Conservation (phyloP, 805 yeast genomes). For the Myxozyma kluyveri region DNA sequence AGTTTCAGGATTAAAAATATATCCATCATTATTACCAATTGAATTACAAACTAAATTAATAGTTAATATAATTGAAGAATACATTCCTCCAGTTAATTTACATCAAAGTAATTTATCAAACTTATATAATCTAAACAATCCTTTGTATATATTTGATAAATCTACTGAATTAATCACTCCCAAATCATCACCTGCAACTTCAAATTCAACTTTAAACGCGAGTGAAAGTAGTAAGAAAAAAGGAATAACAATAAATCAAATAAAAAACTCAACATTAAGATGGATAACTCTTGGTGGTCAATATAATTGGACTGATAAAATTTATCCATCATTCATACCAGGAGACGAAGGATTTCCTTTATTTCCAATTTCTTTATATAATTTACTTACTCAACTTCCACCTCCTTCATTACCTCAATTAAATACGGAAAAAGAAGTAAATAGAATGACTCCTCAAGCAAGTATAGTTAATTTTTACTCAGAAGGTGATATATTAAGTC, state of each 20-base stretch:
- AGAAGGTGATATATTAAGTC: constrained; percentile 45
- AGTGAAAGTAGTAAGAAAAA: no score
- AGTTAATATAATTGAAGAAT: constrained; percentile 36
- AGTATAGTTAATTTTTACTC: constrained; percentile 46
- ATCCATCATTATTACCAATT: constrained; percentile 31
- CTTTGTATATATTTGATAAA: constrained; percentile 35
- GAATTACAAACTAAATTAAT: constrained; percentile 37
- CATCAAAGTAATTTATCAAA: constrained; percentile 42
- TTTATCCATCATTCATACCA: constrained; percentile 41
- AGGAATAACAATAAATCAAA: constrained; percentile 4
- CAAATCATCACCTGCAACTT: neutral
- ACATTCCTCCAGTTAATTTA: constrained; percentile 34
- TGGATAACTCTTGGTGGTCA: constrained; percentile 50
- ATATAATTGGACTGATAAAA: constrained; percentile 46
- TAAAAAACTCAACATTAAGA: constrained; percentile 36
- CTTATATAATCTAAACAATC: constrained; percentile 36
- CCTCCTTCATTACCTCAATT: neutral
- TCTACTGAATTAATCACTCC: constrained; percentile 11
- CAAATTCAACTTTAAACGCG: constrained; percentile 4
- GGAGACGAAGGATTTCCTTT: constrained; percentile 29
- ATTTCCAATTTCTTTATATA: constrained; percentile 27
- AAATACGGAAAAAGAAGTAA: neutral
- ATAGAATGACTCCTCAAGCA: constrained; percentile 37
- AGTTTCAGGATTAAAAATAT: constrained; percentile 40
- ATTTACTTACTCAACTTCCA: constrained; percentile 9